Conservation (phyloP, 306 rosid species). For the Dryas alaskensis region DNA sequence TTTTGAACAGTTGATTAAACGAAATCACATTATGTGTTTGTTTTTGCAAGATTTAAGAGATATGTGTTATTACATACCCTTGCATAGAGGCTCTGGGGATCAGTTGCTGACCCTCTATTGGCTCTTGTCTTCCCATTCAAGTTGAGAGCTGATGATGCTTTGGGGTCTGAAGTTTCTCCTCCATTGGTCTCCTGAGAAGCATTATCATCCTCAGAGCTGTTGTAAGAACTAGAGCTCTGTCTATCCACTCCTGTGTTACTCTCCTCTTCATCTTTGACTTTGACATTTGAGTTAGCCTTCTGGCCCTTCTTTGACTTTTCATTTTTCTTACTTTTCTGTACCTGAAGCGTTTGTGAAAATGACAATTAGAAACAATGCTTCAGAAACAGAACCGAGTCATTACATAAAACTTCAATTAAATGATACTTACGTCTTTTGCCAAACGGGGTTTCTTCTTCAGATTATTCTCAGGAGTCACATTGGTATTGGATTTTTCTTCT, state of each 20-base stretch:
- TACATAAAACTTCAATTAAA: neutral
- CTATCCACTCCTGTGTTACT: slow-evolving; percentile 36
- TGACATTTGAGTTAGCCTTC: slow-evolving; percentile 30
- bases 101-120: slow-evolving; percentile 86
- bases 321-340: slow-evolving; percentile 46
- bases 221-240: slow-evolving; percentile 52
- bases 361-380: slow-evolving; percentile 6
- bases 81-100: slow-evolving; percentile 95
- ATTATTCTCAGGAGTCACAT: slow-evolving; percentile 19
- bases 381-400: neutral
- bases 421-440: slow-evolving; percentile 47
- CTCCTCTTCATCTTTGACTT: slow-evolving; percentile 47
- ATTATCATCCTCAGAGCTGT: slow-evolving; percentile 71
- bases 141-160: slow-evolving; percentile 37
- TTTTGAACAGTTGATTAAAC: too few relatives aligned
- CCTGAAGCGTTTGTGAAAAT: slow-evolving; percentile 34
- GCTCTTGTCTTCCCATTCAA: slow-evolving; percentile 66
- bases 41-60: neutral
- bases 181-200: slow-evolving; percentile 49
- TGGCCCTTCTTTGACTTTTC: slow-evolving; percentile 39
- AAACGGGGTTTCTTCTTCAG: slow-evolving; percentile 52
- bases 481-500: slow-evolving; percentile 27
- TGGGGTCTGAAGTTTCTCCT: slow-evolving; percentile 44
- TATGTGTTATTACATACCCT: slow-evolving; percentile 45
- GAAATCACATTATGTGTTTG: too few relatives aligned